Percentiles rank a stretch among this genome's conserved stretches.
Conservation (phyloP, 2,329 filamentous ascomycete species). For the Fusarium nurragi region DNA sequence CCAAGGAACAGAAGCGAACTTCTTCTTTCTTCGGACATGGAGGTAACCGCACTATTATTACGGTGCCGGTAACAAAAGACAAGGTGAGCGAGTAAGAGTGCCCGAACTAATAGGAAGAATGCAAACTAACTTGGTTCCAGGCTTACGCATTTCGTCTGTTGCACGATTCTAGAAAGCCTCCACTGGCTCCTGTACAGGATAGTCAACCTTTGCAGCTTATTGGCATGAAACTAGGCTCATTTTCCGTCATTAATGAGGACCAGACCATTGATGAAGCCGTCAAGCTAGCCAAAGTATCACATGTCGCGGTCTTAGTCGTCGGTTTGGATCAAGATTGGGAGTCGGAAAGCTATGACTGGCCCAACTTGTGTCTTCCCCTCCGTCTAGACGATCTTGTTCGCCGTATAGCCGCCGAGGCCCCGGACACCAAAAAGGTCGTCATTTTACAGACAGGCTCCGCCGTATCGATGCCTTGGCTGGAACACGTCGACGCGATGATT, state of each 20-base stretch:
- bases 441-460: background rate
- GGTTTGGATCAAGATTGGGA: background rate
- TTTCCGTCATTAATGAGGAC: background rate
- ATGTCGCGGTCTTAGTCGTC: background rate
- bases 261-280: background rate
- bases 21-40: slow-evolving; percentile 6
- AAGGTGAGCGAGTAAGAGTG: too few relatives aligned
- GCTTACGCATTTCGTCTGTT: background rate
- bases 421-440: background rate
- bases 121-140: background rate
- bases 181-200: background rate
- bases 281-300: background rate
- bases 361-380: background rate
- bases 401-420: background rate
- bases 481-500: background rate
- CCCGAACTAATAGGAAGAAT: too few relatives aligned
- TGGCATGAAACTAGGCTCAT: background rate
- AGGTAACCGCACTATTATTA: background rate
- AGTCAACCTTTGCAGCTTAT: background rate
- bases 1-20: slow-evolving; percentile 1
- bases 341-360: background rate
- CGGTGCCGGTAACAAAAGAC: background rate
- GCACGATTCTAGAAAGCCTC: slow-evolving; percentile 3
- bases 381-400: background rate
- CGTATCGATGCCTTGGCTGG: background rate